A percentile compares a stretch with the other conserved stretches of the same genome.
phyloP scores from a whole-genome alignment of 208 protist genomes.

The Entamoeba histolytica region DNA sequence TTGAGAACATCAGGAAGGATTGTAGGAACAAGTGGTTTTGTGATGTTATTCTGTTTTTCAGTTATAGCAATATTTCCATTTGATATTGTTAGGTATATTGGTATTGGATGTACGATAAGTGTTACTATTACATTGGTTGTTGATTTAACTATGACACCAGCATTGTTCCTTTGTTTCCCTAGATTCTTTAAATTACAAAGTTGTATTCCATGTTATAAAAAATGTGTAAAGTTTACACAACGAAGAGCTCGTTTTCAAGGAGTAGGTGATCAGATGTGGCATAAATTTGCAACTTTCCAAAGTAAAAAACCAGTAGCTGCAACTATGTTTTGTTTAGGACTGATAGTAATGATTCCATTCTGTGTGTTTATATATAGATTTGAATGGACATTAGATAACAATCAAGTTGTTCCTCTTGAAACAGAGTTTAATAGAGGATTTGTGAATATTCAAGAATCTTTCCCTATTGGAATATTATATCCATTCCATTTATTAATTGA shows the following conservation, averaged over 20 bases:
- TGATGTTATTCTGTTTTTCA: slow-evolving; percentile 31
- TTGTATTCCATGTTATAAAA: neutral
- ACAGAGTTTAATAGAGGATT: neutral
- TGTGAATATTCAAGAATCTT: neutral
- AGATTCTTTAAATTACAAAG: slow-evolving; percentile 27
- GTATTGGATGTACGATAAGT: slow-evolving; percentile 25
- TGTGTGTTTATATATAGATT: neutral
- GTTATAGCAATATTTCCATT: slow-evolving; percentile 35
- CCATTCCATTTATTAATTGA: neutral
- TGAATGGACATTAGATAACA: slow-evolving; percentile 8
- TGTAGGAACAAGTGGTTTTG: slow-evolving; percentile 35
- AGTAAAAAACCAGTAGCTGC: no score
- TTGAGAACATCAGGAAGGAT: slow-evolving; percentile 26
- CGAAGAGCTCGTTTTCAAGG: neutral
- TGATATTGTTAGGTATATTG: slow-evolving; percentile 32
- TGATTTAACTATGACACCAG: slow-evolving; percentile 36
- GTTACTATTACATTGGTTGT: slow-evolving; percentile 26
- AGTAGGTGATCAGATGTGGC: neutral
- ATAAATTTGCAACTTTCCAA: neutral
- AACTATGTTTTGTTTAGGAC: neutral
- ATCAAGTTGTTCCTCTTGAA: neutral
- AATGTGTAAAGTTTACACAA: neutral
- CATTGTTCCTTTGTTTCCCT: slow-evolving; percentile 36
- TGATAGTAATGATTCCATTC: neutral
- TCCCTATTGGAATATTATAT: neutral